Evolutionary conservation across 2,329 filamentous ascomycete species (phyloP).

Genomic region (Paraphoma sp.): DNA sequence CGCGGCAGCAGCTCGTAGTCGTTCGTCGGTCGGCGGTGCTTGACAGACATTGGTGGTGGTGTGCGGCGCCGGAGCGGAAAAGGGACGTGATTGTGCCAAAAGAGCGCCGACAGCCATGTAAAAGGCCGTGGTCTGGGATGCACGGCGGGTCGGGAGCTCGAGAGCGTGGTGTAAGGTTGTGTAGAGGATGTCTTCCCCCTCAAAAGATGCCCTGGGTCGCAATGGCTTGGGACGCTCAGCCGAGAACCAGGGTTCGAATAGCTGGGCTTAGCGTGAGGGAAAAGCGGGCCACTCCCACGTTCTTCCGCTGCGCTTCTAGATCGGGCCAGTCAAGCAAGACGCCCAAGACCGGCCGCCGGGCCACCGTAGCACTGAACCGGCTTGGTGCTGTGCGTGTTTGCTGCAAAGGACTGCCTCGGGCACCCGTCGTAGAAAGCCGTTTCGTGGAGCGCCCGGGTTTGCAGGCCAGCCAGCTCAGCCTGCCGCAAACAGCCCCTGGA

Average conservation of each 20-base stretch:
- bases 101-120: background rate
- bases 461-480: background rate
- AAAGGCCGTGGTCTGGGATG: background rate
- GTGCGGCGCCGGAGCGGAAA: conserved; percentile 4
- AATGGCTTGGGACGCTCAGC: background rate
- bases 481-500: conserved; percentile 1
- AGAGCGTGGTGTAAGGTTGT: background rate
- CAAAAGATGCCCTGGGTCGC: background rate
- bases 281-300: background rate
- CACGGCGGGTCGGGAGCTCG: background rate
- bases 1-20: conserved; percentile 44
- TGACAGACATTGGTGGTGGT: conserved; percentile 20
- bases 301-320: background rate
- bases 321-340: background rate
- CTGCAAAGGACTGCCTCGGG: background rate
- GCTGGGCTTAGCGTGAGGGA: background rate
- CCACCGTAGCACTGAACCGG: background rate
- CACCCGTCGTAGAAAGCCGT: background rate
- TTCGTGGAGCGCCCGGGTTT: background rate
- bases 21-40: conserved; percentile 27
- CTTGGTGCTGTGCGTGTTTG: background rate
- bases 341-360: background rate
- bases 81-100: background rate
- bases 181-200: background rate
- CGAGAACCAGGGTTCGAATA: background rate